Evolutionary conservation across 371 early-diverging fungal species (phyloP).

Genomic region (Rhizopus arrhizus): DNA sequence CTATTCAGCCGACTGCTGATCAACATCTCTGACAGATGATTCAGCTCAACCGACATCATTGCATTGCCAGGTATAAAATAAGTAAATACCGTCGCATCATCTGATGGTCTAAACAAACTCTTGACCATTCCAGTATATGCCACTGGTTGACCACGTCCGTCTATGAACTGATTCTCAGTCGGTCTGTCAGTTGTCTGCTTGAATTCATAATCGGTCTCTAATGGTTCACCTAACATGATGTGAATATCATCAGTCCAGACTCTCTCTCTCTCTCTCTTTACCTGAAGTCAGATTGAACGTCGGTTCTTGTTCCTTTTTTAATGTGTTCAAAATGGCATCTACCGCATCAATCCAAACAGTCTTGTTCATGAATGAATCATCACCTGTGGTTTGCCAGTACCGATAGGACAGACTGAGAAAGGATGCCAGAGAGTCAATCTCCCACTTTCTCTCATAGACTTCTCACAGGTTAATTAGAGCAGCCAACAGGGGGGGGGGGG

Average conservation of each 20-base stretch:
- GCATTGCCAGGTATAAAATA: conserved; percentile 74
- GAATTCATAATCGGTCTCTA: conserved; percentile 32
- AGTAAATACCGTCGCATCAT: conserved; percentile 65
- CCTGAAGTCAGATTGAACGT: conserved; percentile 43
- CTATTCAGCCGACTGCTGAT: not conserved
- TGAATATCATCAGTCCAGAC: not conserved
- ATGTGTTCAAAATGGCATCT: conserved; percentile 27
- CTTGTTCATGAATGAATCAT: conserved; percentile 36
- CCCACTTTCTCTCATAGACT: conserved; percentile 56
- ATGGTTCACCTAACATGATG: conserved; percentile 23
- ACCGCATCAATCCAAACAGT: conserved; percentile 47
- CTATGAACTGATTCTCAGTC: conserved; percentile 61
- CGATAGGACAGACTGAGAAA: conserved; percentile 52
- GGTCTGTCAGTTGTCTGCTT: conserved; percentile 41
- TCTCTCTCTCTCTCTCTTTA: conserved; percentile 7
- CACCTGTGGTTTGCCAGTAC: conserved; percentile 48
- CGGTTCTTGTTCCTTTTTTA: conserved; percentile 41
- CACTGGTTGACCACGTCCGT: conserved; percentile 60
- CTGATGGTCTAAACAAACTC: conserved; percentile 66
- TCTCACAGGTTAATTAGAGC: too few relatives aligned
- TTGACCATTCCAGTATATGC: conserved; percentile 63
- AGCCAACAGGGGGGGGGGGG: not conserved
- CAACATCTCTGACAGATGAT: conserved; percentile 36
- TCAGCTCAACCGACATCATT: conserved; percentile 64
- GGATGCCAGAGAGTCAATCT: conserved; percentile 59